phyloP scores from a whole-genome alignment of 805 yeast species.

The Hanseniaspora lachancei region DNA sequence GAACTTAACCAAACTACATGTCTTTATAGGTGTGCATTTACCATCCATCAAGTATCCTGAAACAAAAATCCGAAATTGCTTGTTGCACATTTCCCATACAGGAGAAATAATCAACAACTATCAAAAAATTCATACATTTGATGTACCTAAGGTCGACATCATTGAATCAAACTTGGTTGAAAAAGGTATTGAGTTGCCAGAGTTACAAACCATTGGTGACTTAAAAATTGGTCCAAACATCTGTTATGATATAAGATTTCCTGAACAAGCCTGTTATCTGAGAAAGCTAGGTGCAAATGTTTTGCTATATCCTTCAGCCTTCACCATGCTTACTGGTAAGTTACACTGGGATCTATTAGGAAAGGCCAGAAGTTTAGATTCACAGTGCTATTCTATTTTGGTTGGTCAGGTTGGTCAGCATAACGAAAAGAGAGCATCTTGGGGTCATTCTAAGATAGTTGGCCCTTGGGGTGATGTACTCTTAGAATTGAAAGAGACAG shows the following conservation, averaged over 20 bases:
- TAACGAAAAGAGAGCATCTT: conserved; percentile 50
- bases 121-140: conserved; percentile 80
- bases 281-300: conserved; percentile 63
- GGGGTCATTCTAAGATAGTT: conserved; percentile 76
- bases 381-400: conserved; percentile 76
- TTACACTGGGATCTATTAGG: conserved; percentile 83
- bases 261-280: conserved; percentile 58
- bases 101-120: conserved; percentile 62
- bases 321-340: conserved; percentile 80
- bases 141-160: conserved; percentile 60
- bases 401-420: conserved; percentile 82
- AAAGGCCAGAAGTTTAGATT: conserved; percentile 72
- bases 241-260: conserved; percentile 81
- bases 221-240: conserved; percentile 48
- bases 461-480: conserved; percentile 84
- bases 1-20: conserved; percentile 32
- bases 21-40: conserved; percentile 82
- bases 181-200: conserved; percentile 47
- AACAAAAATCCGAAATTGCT: conserved; percentile 51
- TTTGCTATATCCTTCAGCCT: conserved; percentile 78
- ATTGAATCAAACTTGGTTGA: conserved; percentile 70
- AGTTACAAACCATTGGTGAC: conserved; percentile 21
- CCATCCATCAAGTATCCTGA: conserved; percentile 34
- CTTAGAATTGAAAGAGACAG: conserved; percentile 39
- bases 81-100: conserved; percentile 50